Evolutionary conservation across 495 filamentous ascomycete species (phyloP).

Genomic region (Cercophora samala): DNA sequence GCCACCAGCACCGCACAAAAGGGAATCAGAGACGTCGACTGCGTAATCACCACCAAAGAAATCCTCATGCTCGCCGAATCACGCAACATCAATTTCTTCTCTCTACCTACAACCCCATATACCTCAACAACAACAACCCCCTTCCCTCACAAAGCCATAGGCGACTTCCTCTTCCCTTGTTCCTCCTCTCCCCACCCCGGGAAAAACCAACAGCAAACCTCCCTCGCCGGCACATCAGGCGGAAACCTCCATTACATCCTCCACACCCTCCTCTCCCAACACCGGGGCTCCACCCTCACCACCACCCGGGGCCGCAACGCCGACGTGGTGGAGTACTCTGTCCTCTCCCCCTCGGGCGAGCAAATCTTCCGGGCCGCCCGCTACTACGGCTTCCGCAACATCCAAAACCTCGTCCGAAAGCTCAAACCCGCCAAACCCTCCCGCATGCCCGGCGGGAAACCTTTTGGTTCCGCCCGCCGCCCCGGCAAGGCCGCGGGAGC

Average conservation of each 20-base stretch:
- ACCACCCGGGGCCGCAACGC: constrained; percentile 77
- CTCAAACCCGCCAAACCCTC: constrained; percentile 74
- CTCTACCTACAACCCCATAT: constrained; percentile 53
- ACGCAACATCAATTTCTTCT: constrained; percentile 68
- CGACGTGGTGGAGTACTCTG: constrained; percentile 80
- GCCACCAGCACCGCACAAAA: constrained; percentile 25
- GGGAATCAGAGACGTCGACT: constrained; percentile 85
- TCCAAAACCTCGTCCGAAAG: constrained; percentile 90
- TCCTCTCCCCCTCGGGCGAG: constrained; percentile 51
- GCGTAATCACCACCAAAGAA: constrained; percentile 93
- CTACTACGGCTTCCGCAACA: constrained; percentile 96
- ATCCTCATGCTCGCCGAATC: constrained; percentile 82
- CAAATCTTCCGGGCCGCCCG: constrained; percentile 75
- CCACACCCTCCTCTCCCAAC: constrained; percentile 60
- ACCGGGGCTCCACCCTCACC: constrained; percentile 65
- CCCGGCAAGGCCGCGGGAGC: constrained; percentile 38
- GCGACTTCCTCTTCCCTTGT: constrained; percentile 65
- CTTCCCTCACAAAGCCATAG: constrained; percentile 69
- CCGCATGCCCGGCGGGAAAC: constrained; percentile 70
- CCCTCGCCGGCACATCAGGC: constrained; percentile 70
- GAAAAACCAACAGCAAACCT: constrained; percentile 18
- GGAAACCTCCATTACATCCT: constrained; percentile 85
- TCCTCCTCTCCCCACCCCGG: constrained; percentile 18
- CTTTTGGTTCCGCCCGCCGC: constrained; percentile 44
- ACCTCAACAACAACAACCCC: constrained; percentile 31